Percentiles rank a stretch among this genome's conserved stretches.
phyloP scores from a whole-genome alignment of 192 early-diverging fungal genomes.

The Mortierella claussenii region DNA sequence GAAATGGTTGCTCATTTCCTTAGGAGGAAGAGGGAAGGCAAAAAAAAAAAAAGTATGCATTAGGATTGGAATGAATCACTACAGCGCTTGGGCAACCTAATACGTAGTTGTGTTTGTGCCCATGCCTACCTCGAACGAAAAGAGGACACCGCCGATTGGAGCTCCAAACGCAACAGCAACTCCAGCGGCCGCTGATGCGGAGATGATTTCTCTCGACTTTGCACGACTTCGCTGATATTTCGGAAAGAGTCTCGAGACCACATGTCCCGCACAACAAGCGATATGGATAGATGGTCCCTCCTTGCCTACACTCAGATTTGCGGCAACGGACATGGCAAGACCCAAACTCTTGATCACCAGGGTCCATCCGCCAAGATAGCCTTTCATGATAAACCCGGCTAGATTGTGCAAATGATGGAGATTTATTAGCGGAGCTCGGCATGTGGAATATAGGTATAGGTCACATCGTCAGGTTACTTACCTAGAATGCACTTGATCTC shows the following conservation, averaged over 20 bases:
- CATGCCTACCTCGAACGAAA: slow-evolving; percentile 62
- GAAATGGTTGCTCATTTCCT: slow-evolving; percentile 96
- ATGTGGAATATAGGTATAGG: too few species aligned
- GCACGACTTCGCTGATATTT: slow-evolving; percentile 83
- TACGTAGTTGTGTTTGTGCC: too few species aligned
- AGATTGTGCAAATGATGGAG: slow-evolving; percentile 2
- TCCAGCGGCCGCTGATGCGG: slow-evolving; percentile 93
- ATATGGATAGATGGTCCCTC: slow-evolving; percentile 97
- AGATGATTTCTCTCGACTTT: slow-evolving; percentile 84
- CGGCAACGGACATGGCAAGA: slow-evolving; percentile 87
- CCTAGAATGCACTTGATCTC: slow-evolving; percentile 89
- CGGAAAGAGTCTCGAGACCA: slow-evolving; percentile 79
- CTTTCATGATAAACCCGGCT: slow-evolving; percentile 93
- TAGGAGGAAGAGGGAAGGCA: slow-evolving; percentile 36
- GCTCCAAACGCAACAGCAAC: slow-evolving; percentile 98
- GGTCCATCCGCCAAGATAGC: slow-evolving; percentile 93
- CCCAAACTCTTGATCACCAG: slow-evolving; percentile 93
- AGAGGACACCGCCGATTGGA: slow-evolving; percentile 88
- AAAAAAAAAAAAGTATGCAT: background rate
- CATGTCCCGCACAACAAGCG: slow-evolving; percentile 92
- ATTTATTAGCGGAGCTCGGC: background rate
- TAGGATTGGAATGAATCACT: too few species aligned
- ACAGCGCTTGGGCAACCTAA: too few species aligned
- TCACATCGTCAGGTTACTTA: too few species aligned
- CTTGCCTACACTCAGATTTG: slow-evolving; percentile 93